Conservation (phyloP, 192 early-diverging fungal species). For the Endogone sp. region DNA sequence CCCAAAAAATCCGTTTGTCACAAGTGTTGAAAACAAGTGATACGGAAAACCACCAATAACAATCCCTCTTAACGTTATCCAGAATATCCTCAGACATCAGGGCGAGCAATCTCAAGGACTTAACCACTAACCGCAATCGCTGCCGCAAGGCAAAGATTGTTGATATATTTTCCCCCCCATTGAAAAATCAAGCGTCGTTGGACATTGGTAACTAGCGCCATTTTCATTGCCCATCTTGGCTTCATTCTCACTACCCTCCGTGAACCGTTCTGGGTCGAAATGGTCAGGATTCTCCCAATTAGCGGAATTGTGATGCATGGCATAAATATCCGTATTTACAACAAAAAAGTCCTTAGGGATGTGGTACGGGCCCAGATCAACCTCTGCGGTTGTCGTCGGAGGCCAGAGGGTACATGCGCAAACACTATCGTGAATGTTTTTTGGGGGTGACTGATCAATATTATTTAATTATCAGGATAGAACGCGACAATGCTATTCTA, state of each 20-base stretch:
- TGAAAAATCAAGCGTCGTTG: too few species aligned
- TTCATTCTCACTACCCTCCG: neutral
- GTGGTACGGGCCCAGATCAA: neutral
- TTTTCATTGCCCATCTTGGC: neutral
- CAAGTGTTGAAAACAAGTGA: too few species aligned
- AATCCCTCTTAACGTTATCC: too few species aligned
- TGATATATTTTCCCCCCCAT: too few species aligned
- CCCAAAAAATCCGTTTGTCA: too few species aligned
- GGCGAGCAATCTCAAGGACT: too few species aligned
- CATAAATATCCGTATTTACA: constrained; percentile 9
- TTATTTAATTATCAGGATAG: neutral
- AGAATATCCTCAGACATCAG: too few species aligned
- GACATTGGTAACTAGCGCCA: neutral
- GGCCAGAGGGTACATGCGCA: constrained; percentile 6
- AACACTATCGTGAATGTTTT: neutral
- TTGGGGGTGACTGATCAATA: too few species aligned
- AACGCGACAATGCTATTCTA: neutral
- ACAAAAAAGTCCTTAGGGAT: constrained; percentile 15
- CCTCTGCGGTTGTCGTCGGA: constrained; percentile 1
- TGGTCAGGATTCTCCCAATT: constrained; percentile 9
- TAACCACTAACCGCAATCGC: too few species aligned
- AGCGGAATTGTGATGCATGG: constrained; percentile 5
- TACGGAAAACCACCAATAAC: too few species aligned
- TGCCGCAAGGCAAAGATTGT: too few species aligned
- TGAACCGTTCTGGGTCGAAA: constrained; percentile 20